Evolutionary conservation across 768 basidiomycete species (phyloP), one percentile per base, ranked within the genome.

Genomic region (Lentinus brumalis): DNA sequence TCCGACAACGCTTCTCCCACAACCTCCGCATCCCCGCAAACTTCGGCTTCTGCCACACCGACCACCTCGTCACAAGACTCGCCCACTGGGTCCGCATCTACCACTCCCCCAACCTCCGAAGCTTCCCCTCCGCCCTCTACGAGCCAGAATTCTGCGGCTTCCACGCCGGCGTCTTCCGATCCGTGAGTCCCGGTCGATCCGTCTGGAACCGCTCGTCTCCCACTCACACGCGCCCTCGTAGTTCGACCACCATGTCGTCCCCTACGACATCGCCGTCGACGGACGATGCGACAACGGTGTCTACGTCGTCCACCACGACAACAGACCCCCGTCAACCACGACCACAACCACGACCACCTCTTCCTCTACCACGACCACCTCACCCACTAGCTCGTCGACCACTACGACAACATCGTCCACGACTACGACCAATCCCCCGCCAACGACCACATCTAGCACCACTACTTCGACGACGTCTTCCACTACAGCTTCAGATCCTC

Each of bases 381-480:
- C 57, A 3, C 21, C 15, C 16, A 31, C 59, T 11, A 21, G 67
- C 29, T 62, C 71, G n/a, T 66, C 65, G 52, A 42, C 59, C 3
- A 53, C 66, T 26, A 60, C 65, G 30, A 60, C 60, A 12, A 68
- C 74, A 9, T 57, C 72, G 21, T 46, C 64, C 4, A 49, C 21
- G 21, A 18, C 56, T 5, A 45, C 67, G 3, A 44, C 68, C 8
- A 62, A 26, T 26, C 72, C 16, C 44, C 68, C 29, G 45, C 68
- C 30, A 49, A 52, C 62, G 5, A 50, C 64, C 18, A 44, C 52
- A 15, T 55, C 64, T 40, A 31, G 57, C 35, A 54, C 62, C 16
- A 26, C 64, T 15, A 6, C 47, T 6, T 53, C 52, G 3, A 29
- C 16, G 5, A 39, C 52, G 12, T 47, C 64, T 45, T 35, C 64